phyloP scores from a whole-genome alignment of 768 basidiomycete genomes.

The Mycena maculata region DNA sequence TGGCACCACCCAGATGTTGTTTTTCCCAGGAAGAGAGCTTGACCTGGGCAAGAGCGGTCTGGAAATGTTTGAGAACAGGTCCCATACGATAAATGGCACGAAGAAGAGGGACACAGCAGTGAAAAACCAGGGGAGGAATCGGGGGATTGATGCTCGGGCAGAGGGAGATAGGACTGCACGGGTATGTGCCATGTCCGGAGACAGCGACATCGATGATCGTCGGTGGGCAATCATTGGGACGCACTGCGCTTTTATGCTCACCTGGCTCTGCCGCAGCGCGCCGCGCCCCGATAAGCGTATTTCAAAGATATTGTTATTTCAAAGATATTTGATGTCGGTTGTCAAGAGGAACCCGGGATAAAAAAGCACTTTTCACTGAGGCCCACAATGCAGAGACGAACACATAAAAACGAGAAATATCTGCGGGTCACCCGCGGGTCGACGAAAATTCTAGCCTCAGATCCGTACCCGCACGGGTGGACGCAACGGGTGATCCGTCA shows the following conservation, averaged over 20 bases:
- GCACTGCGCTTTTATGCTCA: too few relatives aligned
- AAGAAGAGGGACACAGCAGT: neutral
- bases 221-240: too few relatives aligned
- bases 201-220: too few relatives aligned
- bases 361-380: too few relatives aligned
- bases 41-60: neutral
- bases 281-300: too few relatives aligned
- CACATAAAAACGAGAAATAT: too few relatives aligned
- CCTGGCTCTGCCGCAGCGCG: too few relatives aligned
- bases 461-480: slow-evolving; percentile 6
- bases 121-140: neutral
- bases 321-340: too few relatives aligned
- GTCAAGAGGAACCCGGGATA: too few relatives aligned
- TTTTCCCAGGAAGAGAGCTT: neutral
- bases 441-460: neutral
- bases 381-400: too few relatives aligned
- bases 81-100: neutral
- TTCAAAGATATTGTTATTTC: too few relatives aligned
- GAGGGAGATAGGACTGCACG: neutral
- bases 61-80: neutral
- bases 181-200: neutral
- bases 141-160: neutral
- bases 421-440: too few relatives aligned
- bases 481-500: slow-evolving; percentile 5
- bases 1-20: neutral